These are phyloP conservation scores for Magnolia changhungtana DNA, from an alignment of 164 flowering plant genomes.

Conservation along the genomic window DNA sequence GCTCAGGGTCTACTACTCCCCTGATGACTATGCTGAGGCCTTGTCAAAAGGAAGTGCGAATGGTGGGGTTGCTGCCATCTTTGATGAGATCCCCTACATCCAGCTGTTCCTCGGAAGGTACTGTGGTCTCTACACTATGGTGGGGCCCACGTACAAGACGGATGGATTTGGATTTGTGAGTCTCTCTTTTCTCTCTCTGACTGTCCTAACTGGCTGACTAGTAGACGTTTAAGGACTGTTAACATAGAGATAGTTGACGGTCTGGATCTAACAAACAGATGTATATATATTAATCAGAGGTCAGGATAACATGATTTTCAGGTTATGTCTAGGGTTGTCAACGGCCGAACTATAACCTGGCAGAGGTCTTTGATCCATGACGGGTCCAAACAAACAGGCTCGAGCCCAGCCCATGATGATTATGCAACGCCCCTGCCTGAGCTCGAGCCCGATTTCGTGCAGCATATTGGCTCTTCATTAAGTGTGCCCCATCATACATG, in stretches of 20 bases:
- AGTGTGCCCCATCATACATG: no score
- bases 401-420: no score
- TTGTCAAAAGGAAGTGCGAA: constrained; percentile 18
- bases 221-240: not conserved
- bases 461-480: no score
- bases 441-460: no score
- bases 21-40: constrained; percentile 24
- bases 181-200: constrained; percentile 3
- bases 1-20: constrained; percentile 16
- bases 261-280: not conserved
- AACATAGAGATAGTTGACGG: no score
- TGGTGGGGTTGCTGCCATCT: constrained; percentile 27
- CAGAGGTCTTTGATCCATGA: no score
- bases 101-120: constrained; percentile 16
- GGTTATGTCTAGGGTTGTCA: no score
- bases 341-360: no score
- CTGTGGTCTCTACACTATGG: constrained; percentile 18
- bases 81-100: constrained; percentile 31
- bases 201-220: not conserved
- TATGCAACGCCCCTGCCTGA: no score
- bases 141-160: constrained; percentile 18
- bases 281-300: no score
- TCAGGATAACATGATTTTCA: no score
- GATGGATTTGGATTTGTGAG: constrained; percentile 37
- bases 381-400: no score